phyloP scores from a whole-genome alignment of 164 flowering plant species.

The Paratinospora sagittata region DNA sequence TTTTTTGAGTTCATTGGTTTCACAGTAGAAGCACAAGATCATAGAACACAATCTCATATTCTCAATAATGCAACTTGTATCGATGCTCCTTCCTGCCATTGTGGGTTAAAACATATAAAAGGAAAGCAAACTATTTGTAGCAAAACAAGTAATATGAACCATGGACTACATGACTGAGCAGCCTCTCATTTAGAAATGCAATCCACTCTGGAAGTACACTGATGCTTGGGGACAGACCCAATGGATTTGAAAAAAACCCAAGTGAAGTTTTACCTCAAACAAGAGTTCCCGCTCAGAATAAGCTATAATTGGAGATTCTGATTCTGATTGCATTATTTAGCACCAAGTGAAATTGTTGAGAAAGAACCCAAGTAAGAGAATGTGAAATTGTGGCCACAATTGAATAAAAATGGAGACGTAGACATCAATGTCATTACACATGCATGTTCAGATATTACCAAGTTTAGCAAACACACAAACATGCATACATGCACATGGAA shows the following conservation, averaged over 20 bases:
- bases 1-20: not conserved
- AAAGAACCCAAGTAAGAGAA: not conserved
- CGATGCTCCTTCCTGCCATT: not conserved
- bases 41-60: not conserved
- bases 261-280: not conserved
- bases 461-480: not conserved
- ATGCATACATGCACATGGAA: not conserved
- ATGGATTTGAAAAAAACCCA: not conserved
- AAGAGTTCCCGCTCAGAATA: too few relatives aligned
- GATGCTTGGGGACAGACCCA: not conserved
- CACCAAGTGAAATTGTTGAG: not conserved
- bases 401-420: not conserved
- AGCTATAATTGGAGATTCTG: not conserved
- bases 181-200: not conserved
- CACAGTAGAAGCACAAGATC: not conserved
- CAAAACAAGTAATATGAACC: not conserved
- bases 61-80: not conserved
- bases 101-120: not conserved
- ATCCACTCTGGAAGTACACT: not conserved
- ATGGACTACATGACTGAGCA: not conserved
- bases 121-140: not conserved
- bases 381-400: not conserved
- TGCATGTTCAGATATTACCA: not conserved
- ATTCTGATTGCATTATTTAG: too few relatives aligned
- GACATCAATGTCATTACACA: not conserved